phyloP scores from a whole-genome alignment of 768 basidiomycete genomes.

The Lactifluus rugatus region DNA sequence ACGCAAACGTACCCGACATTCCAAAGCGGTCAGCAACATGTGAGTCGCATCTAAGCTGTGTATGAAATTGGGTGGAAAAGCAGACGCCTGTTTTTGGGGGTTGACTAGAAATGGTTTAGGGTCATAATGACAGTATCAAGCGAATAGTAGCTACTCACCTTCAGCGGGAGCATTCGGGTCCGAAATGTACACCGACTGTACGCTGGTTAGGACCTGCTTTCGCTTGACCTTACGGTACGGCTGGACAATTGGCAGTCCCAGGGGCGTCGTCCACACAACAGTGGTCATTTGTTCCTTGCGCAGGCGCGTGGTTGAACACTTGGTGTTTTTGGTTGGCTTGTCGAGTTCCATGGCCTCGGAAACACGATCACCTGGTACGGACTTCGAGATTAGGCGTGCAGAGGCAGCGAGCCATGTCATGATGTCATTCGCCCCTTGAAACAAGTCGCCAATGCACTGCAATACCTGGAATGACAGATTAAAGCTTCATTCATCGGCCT shows the following conservation, averaged over 20 bases:
- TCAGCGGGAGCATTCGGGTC: slow-evolving; percentile 73
- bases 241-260: slow-evolving; percentile 94
- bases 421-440: slow-evolving; percentile 85
- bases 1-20: slow-evolving; percentile 56
- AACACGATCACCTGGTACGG: slow-evolving; percentile 66
- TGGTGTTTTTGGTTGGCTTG: slow-evolving; percentile 4
- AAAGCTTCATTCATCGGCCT: neutral
- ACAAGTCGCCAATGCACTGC: slow-evolving; percentile 80
- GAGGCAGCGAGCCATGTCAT: slow-evolving; percentile 83
- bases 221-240: slow-evolving; percentile 81
- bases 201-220: slow-evolving; percentile 72
- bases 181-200: slow-evolving; percentile 84
- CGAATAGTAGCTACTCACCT: slow-evolving; percentile 29
- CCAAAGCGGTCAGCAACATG: slow-evolving; percentile 93
- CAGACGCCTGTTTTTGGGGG: slow-evolving; percentile 79
- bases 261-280: slow-evolving; percentile 92
- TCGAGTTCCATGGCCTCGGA: slow-evolving; percentile 32
- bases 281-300: slow-evolving; percentile 89
- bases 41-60: slow-evolving; percentile 97
- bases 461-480: slow-evolving; percentile 40
- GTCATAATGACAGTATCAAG: neutral
- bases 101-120: slow-evolving; percentile 44
- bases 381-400: slow-evolving; percentile 78
- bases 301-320: slow-evolving; percentile 31
- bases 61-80: slow-evolving; percentile 98